phyloP scores from a whole-genome alignment of 176 grass and related monocot species.

The Triticum monococcum region DNA sequence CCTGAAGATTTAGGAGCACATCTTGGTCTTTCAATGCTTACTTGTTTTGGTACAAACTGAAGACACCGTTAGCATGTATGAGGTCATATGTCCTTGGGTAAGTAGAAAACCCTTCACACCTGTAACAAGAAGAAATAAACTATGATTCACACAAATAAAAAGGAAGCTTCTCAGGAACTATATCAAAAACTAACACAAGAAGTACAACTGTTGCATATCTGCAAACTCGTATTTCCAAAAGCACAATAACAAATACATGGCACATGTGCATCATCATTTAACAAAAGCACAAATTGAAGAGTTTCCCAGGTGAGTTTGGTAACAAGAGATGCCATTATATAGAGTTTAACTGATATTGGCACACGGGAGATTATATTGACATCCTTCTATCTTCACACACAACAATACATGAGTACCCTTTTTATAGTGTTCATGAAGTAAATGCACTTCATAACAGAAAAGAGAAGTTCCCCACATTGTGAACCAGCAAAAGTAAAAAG shows the following conservation, averaged over 20 bases:
- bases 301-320: not conserved
- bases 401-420: not conserved
- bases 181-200: not conserved
- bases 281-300: not conserved
- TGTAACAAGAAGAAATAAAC: constrained; percentile 36
- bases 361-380: not conserved
- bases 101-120: constrained; percentile 97
- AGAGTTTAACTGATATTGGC: not conserved
- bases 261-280: not conserved
- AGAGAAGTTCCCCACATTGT: not conserved
- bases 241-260: not conserved
- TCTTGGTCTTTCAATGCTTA: constrained; percentile 30
- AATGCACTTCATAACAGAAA: constrained; percentile 3
- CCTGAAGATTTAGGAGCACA: constrained; percentile 1
- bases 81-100: constrained; percentile 96
- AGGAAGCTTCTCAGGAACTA: not conserved
- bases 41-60: constrained; percentile 78
- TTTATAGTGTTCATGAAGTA: not conserved
- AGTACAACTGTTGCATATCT: not conserved
- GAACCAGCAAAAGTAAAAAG: not conserved
- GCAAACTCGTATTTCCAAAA: not conserved
- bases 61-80: constrained; percentile 74
- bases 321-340: not conserved
- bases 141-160: constrained; percentile 10
- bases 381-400: not conserved